Conservation (phyloP, 225 moss, liverwort and hornwort species). For the Physcomitrellopsis africana region DNA sequence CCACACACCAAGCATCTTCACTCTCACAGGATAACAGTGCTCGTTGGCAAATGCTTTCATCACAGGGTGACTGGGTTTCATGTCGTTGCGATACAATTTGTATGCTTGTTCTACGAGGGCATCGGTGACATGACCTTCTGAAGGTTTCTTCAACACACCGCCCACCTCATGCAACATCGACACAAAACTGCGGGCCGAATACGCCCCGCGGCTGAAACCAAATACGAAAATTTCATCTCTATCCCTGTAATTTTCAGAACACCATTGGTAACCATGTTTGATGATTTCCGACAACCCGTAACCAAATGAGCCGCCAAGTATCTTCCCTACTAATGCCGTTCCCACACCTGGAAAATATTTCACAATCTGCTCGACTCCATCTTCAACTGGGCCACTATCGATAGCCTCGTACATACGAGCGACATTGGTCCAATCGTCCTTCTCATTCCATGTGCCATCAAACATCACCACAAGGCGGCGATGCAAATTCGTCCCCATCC, state of each 20-base stretch:
- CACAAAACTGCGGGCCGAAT: slow-evolving; percentile 50
- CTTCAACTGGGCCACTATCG: slow-evolving; percentile 30
- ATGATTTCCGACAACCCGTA: slow-evolving; percentile 47
- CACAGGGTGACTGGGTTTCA: neutral
- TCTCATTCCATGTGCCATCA: slow-evolving; percentile 45
- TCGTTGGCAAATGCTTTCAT: slow-evolving; percentile 19
- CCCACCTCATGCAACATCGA: slow-evolving; percentile 37
- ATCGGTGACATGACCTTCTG: neutral
- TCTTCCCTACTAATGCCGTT: neutral
- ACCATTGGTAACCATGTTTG: slow-evolving; percentile 30
- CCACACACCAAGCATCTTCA: slow-evolving; percentile 40
- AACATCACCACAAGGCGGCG: slow-evolving; percentile 54
- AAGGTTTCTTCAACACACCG: slow-evolving; percentile 22
- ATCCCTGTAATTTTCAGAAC: slow-evolving; percentile 36
- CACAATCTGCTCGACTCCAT: slow-evolving; percentile 41
- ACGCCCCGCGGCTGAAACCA: slow-evolving; percentile 55
- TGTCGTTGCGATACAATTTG: slow-evolving; percentile 23
- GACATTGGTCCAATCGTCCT: slow-evolving; percentile 40
- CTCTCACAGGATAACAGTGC: slow-evolving; percentile 11
- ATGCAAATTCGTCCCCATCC: slow-evolving; percentile 32
- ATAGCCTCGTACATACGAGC: slow-evolving; percentile 40
- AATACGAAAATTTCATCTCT: slow-evolving; percentile 48
- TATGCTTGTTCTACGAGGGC: slow-evolving; percentile 23
- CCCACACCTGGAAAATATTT: slow-evolving; percentile 47
- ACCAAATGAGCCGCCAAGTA: slow-evolving; percentile 40